These are phyloP conservation scores for Yamadazyma akitaensis DNA, from an alignment of 805 yeast genomes.

Conservation along the genomic window DNA sequence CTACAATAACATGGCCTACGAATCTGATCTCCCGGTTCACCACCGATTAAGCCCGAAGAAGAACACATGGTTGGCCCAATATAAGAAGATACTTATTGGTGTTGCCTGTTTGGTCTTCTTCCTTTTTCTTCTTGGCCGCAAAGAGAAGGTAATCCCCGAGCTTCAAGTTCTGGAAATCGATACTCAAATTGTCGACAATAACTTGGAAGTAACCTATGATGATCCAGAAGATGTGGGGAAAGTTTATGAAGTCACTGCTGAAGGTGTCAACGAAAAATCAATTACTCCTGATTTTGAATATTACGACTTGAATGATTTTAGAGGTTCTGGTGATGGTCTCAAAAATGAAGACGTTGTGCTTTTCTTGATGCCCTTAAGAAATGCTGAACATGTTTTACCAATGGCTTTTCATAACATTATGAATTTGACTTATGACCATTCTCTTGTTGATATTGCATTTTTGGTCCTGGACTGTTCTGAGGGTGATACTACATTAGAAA, in stretches of 20 bases:
- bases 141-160: conserved; percentile 5
- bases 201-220: conserved; percentile 13
- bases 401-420: conserved; percentile 80
- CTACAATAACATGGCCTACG: background rate
- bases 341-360: conserved; percentile 59
- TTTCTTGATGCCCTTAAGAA: conserved; percentile 71
- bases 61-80: conserved; percentile 34
- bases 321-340: conserved; percentile 51
- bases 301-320: conserved; percentile 59
- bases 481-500: conserved; percentile 63
- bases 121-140: conserved; percentile 1
- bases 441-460: conserved; percentile 74
- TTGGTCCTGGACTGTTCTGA: conserved; percentile 76
- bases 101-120: conserved; percentile 2
- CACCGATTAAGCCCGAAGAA: conserved; percentile 71
- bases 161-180: conserved; percentile 12
- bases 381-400: conserved; percentile 74
- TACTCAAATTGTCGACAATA: conserved; percentile 13
- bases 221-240: conserved; percentile 14
- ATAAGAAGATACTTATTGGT: conserved; percentile 14
- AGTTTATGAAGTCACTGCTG: conserved; percentile 17
- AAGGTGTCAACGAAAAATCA: conserved; percentile 14
- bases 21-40: conserved; percentile 7
- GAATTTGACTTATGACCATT: conserved; percentile 84
- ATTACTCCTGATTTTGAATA: conserved; percentile 41